Conservation (phyloP, 441 rosid species). For the Flueggea neowawraea region DNA sequence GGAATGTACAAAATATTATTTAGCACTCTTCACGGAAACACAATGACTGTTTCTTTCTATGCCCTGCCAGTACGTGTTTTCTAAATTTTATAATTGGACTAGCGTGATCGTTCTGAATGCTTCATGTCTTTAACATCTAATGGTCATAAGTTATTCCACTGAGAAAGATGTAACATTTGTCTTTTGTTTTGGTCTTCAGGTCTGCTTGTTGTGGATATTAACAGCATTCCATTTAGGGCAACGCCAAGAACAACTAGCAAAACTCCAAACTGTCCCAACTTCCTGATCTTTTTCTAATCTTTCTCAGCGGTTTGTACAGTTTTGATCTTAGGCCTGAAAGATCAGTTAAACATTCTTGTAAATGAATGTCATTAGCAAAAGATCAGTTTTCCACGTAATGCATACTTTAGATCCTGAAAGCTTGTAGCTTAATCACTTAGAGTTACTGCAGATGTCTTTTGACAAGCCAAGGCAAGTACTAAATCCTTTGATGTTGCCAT, state of each 20-base stretch:
- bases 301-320: neutral
- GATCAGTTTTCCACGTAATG: too few species aligned
- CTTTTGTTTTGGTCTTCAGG: slow-evolving; percentile 31
- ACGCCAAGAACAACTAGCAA: slow-evolving; percentile 73
- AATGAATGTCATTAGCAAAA: too few species aligned
- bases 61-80: slow-evolving; percentile 69
- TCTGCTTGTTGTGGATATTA: slow-evolving; percentile 68
- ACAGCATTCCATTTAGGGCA: slow-evolving; percentile 76
- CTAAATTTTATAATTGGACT: neutral
- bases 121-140: too few species aligned
- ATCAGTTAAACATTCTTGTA: neutral
- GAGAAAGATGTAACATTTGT: neutral
- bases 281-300: slow-evolving; percentile 15
- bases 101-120: too few species aligned
- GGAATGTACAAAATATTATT: slow-evolving; percentile 79
- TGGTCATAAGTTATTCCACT: neutral
- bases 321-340: neutral
- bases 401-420: too few species aligned
- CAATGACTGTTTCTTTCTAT: slow-evolving; percentile 68
- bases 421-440: too few species aligned
- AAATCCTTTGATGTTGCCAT: too few species aligned
- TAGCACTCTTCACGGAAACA: slow-evolving; percentile 59
- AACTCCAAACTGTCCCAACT: slow-evolving; percentile 37
- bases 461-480: too few species aligned
- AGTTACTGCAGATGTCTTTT: too few species aligned